Conservation (phyloP, 179 eudicot species). For the Silene noctiflora region DNA sequence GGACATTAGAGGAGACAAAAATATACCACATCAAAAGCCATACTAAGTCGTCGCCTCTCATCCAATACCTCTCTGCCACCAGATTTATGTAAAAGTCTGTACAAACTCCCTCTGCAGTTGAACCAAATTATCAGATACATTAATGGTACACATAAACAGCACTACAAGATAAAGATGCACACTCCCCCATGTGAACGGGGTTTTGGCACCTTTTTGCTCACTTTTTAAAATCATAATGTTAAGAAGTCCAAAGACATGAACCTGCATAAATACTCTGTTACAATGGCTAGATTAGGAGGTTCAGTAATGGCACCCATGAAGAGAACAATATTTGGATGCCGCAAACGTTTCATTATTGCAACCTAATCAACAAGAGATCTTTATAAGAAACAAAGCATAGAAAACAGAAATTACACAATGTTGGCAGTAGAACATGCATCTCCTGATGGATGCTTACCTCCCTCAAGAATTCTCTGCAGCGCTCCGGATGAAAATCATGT, state of each 20-base stretch:
- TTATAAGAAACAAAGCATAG: slow-evolving; percentile 4
- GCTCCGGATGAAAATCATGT: slow-evolving; percentile 83
- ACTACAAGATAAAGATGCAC: too few relatives aligned
- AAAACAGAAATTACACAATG: neutral
- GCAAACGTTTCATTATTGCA: slow-evolving; percentile 81
- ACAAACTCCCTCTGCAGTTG: slow-evolving; percentile 87
- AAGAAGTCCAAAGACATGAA: slow-evolving; percentile 18
- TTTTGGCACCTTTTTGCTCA: too few relatives aligned
- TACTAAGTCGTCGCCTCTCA: slow-evolving; percentile 79
- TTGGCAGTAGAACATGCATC: slow-evolving; percentile 7
- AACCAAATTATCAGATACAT: neutral
- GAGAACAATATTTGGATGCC: slow-evolving; percentile 97
- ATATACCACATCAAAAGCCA: slow-evolving; percentile 96
- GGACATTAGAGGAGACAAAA: slow-evolving; percentile 3
- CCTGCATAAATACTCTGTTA: slow-evolving; percentile 94
- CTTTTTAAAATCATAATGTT: neutral
- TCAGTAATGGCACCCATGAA: slow-evolving; percentile 97
- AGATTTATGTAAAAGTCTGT: slow-evolving; percentile 73
- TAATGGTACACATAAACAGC: neutral
- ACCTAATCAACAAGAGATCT: slow-evolving; percentile 46
- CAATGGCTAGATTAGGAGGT: slow-evolving; percentile 96
- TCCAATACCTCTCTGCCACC: slow-evolving; percentile 78
- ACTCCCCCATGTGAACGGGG: too few relatives aligned
- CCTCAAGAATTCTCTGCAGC: slow-evolving; percentile 71
- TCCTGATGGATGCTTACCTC: slow-evolving; percentile 48